phyloP scores from a whole-genome alignment of 805 yeast genomes.

The Pichia scutulata region DNA sequence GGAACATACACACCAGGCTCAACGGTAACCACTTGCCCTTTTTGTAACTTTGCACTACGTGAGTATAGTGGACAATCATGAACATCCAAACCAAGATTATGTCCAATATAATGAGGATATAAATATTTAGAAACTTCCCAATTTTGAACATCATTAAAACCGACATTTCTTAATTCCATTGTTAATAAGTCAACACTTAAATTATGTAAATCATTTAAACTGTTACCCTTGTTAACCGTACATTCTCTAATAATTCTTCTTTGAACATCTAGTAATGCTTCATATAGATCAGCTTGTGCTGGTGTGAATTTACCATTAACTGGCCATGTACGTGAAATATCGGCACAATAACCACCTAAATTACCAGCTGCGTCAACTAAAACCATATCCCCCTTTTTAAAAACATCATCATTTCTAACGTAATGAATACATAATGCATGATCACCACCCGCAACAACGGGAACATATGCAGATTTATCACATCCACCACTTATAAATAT shows the following conservation, averaged over 20 bases:
- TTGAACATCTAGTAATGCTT: slow-evolving; percentile 80
- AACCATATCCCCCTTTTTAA: slow-evolving; percentile 66
- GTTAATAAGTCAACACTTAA: slow-evolving; percentile 52
- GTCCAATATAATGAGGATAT: slow-evolving; percentile 95
- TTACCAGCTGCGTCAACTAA: slow-evolving; percentile 94
- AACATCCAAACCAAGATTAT: slow-evolving; percentile 86
- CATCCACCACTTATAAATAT: slow-evolving; percentile 83
- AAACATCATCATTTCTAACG: slow-evolving; percentile 80
- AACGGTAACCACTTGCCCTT: slow-evolving; percentile 82
- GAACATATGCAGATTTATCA: slow-evolving; percentile 82
- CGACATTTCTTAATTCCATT: slow-evolving; percentile 62
- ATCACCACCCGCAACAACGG: slow-evolving; percentile 92
- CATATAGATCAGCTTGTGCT: slow-evolving; percentile 80
- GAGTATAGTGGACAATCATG: slow-evolving; percentile 71
- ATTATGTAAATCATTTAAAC: slow-evolving; percentile 71
- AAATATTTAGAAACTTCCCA: slow-evolving; percentile 48
- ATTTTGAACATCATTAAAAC: slow-evolving; percentile 47
- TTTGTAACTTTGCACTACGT: slow-evolving; percentile 42
- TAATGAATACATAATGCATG: slow-evolving; percentile 91
- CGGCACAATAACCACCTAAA: slow-evolving; percentile 90
- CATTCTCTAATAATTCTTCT: slow-evolving; percentile 69
- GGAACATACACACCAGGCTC: slow-evolving; percentile 97
- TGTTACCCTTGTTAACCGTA: slow-evolving; percentile 40
- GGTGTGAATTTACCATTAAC: slow-evolving; percentile 62
- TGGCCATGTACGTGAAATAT: slow-evolving; percentile 97